These are phyloP conservation scores for Candida easanensis DNA, from an alignment of 805 yeast genomes.

Conservation along the genomic window DNA sequence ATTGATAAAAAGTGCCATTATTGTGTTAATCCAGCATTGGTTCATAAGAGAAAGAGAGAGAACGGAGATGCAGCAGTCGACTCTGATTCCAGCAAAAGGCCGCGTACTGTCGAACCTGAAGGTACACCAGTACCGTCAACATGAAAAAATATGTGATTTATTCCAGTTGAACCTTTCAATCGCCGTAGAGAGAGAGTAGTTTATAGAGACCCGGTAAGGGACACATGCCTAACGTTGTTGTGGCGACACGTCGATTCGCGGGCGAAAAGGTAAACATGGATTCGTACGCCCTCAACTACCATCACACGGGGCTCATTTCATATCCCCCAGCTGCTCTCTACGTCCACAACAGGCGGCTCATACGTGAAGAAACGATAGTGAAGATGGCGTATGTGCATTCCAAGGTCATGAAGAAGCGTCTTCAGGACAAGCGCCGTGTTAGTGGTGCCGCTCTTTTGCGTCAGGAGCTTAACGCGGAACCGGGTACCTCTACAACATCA, in stretches of 20 bases:
- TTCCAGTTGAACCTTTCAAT: too few relatives aligned
- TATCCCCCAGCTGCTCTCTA: too few relatives aligned
- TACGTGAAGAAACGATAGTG: too few relatives aligned
- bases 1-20: constrained; percentile 65
- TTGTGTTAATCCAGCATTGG: constrained; percentile 55
- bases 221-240: background rate
- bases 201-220: background rate
- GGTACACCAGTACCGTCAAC: background rate
- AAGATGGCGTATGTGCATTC: constrained; percentile 29
- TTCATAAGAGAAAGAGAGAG: constrained; percentile 45
- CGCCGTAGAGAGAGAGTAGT: too few relatives aligned
- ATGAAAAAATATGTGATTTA: background rate
- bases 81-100: constrained; percentile 30
- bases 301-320: too few relatives aligned
- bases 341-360: too few relatives aligned
- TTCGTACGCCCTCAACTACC: too few relatives aligned
- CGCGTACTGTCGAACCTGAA: constrained; percentile 12
- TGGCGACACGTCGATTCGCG: constrained; percentile 1
- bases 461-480: constrained; percentile 26
- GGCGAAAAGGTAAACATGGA: background rate
- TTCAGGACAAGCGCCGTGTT: constrained; percentile 29
- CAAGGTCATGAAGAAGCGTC: constrained; percentile 27
- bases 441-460: constrained; percentile 33
- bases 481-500: constrained; percentile 14
- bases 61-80: constrained; percentile 9